Conservation (phyloP, 1,139 yeast species). For the Keqinozyma sinolaborantium region DNA sequence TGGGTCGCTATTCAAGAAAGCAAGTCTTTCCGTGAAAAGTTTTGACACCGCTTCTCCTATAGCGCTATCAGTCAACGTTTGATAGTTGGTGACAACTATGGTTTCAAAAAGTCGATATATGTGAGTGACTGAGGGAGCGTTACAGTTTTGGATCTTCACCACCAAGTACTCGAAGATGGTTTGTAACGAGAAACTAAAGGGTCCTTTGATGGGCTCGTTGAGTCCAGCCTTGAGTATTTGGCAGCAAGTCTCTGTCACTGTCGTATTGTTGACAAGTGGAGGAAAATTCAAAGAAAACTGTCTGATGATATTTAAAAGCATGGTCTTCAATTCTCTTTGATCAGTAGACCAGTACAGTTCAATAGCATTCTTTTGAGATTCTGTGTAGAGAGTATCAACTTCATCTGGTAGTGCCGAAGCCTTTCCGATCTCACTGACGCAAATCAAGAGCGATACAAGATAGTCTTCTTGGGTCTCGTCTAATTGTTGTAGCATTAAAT, state of each 20-base stretch:
- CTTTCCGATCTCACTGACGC: conserved; percentile 65
- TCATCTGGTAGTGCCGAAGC: conserved; percentile 64
- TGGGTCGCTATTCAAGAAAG: conserved; percentile 45
- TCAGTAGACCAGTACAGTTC: conserved; percentile 40
- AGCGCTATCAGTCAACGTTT: conserved; percentile 23
- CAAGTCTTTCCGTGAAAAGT: conserved; percentile 28
- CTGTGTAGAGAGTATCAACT: conserved; percentile 34
- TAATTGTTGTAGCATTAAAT: conserved; percentile 9
- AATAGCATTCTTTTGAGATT: conserved; percentile 19
- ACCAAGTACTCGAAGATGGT: conserved; percentile 44
- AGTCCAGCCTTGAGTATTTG: conserved; percentile 55
- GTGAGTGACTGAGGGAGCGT: conserved; percentile 30
- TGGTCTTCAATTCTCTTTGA: conserved; percentile 35
- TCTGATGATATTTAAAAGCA: conserved; percentile 37
- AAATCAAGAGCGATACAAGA: conserved; percentile 51
- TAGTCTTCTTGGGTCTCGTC: conserved; percentile 33
- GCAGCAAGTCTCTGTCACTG: conserved; percentile 55
- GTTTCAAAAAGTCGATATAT: conserved; percentile 42
- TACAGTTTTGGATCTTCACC: conserved; percentile 29
- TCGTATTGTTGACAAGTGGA: conserved; percentile 29
- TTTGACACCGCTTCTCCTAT: conserved; percentile 22
- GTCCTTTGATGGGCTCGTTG: conserved; percentile 51
- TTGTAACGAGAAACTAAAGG: conserved; percentile 50
- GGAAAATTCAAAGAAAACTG: conserved; percentile 39
- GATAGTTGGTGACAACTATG: conserved; percentile 31